These are phyloP conservation scores for Maudiozyma serrabonitensis DNA, from an alignment of 805 yeast genomes.

Conservation along the genomic window DNA sequence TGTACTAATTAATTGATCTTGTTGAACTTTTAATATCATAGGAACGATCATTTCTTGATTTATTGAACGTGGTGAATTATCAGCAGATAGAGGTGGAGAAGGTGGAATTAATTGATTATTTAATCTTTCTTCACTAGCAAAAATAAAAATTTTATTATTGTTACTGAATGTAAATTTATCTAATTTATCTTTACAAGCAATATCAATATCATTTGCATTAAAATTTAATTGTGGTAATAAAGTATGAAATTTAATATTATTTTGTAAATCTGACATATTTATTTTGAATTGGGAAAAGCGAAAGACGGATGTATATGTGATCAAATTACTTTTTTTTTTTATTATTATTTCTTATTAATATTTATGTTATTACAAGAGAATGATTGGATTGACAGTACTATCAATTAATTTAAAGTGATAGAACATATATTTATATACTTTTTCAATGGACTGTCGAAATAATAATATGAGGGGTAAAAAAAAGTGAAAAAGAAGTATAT, in stretches of 20 bases:
- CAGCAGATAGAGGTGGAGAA: not conserved
- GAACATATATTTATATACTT: no score
- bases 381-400: no score
- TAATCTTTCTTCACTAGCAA: no score
- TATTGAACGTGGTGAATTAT: not conserved
- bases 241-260: not conserved
- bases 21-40: not conserved
- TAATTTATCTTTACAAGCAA: slow-evolving; percentile 14
- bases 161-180: slow-evolving; percentile 12
- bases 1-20: not conserved
- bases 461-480: no score
- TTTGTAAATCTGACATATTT: not conserved
- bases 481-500: no score
- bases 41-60: not conserved
- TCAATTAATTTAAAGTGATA: no score
- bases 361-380: no score
- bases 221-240: not conserved
- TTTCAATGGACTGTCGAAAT: no score
- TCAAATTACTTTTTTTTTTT: no score
- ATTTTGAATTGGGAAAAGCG: no score
- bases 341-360: no score
- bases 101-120: not conserved
- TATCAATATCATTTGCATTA: slow-evolving; percentile 6
- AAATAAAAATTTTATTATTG: not conserved
- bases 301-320: no score